Percentiles rank a stretch among this genome's conserved stretches.
Evolutionary conservation across 1,284 basidiomycete genomes (phyloP).

Genomic region (Coniferiporia sulphurascens): DNA sequence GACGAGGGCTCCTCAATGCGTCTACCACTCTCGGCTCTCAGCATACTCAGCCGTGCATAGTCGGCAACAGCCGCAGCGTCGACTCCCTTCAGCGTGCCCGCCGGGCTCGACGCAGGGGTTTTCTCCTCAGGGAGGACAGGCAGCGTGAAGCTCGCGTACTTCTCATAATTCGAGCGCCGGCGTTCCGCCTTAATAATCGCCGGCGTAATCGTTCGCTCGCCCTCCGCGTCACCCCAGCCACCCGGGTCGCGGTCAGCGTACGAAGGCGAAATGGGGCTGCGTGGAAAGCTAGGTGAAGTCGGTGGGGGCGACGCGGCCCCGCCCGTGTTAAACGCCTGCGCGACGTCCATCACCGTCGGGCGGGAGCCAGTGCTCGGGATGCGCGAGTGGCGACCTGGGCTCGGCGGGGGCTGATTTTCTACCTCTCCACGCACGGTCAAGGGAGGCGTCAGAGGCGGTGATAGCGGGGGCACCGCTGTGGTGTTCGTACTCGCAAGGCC

Average conservation of each 20-base stretch:
- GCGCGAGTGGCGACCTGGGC: conserved; percentile 39
- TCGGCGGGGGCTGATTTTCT: conserved; percentile 21
- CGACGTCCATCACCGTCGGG: conserved; percentile 72
- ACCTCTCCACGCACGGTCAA: conserved; percentile 21
- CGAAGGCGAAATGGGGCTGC: background rate
- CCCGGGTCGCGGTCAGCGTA: conserved; percentile 18
- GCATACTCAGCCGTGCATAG: background rate
- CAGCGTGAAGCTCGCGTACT: conserved; percentile 53
- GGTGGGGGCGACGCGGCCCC: conserved; percentile 18
- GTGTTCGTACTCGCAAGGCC: conserved; percentile 27
- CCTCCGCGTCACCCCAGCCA: conserved; percentile 24
- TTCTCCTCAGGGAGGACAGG: conserved; percentile 64
- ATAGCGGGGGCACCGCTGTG: conserved; percentile 9
- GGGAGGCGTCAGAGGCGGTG: conserved; percentile 19
- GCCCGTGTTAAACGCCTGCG: conserved; percentile 50
- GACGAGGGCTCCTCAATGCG: conserved; percentile 7
- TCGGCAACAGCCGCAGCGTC: conserved; percentile 22
- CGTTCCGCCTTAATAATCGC: conserved; percentile 38
- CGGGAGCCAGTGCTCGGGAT: conserved; percentile 66
- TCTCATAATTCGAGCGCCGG: conserved; percentile 61
- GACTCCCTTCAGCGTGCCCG: conserved; percentile 43
- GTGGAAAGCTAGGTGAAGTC: conserved; percentile 1
- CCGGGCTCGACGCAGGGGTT: conserved; percentile 55
- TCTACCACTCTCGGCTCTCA: conserved; percentile 11
- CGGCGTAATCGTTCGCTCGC: conserved; percentile 15